Conservation (phyloP, 352 stramenopile genomes). For the Paralagenidium karlingii region DNA sequence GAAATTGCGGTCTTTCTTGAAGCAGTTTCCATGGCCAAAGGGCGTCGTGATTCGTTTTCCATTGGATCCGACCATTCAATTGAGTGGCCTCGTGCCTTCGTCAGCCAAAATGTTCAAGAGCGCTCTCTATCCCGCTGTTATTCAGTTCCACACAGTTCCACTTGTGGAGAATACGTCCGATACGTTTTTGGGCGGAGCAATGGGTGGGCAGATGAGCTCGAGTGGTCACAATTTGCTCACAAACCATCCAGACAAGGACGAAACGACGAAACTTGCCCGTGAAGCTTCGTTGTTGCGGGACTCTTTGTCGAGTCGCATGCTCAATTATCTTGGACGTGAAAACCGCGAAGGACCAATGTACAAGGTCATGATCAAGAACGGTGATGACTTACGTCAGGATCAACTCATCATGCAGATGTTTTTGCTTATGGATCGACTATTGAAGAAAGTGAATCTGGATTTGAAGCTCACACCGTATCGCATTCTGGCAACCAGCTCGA, state of each 20-base stretch:
- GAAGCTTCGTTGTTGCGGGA: slow-evolving; percentile 32
- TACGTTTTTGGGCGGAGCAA: not conserved
- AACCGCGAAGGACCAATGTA: slow-evolving; percentile 84
- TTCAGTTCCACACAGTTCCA: slow-evolving; percentile 89
- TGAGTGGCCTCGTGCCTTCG: slow-evolving; percentile 83
- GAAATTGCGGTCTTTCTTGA: slow-evolving; percentile 83
- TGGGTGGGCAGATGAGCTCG: slow-evolving; percentile 4
- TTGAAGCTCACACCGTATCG: slow-evolving; percentile 95
- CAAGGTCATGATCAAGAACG: slow-evolving; percentile 99
- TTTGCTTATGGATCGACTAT: slow-evolving; percentile 96
- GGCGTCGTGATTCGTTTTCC: slow-evolving; percentile 74
- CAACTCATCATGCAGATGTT: slow-evolving; percentile 99
- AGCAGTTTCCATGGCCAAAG: slow-evolving; percentile 72
- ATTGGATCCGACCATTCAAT: slow-evolving; percentile 69
- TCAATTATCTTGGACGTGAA: slow-evolving; percentile 63
- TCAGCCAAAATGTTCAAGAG: slow-evolving; percentile 97
- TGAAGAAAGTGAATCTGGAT: slow-evolving; percentile 98
- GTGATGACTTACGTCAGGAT: slow-evolving; percentile 99
- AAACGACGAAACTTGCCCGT: slow-evolving; percentile 14
- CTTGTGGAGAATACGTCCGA: slow-evolving; percentile 7
- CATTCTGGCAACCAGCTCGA: slow-evolving; percentile 78
- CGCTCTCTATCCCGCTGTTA: slow-evolving; percentile 94
- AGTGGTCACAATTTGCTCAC: no score
- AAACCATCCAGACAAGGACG: no score
- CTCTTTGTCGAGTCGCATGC: slow-evolving; percentile 60